Conservation (phyloP, 2,329 filamentous ascomycete species). For the Arthrobotrys conoides region DNA sequence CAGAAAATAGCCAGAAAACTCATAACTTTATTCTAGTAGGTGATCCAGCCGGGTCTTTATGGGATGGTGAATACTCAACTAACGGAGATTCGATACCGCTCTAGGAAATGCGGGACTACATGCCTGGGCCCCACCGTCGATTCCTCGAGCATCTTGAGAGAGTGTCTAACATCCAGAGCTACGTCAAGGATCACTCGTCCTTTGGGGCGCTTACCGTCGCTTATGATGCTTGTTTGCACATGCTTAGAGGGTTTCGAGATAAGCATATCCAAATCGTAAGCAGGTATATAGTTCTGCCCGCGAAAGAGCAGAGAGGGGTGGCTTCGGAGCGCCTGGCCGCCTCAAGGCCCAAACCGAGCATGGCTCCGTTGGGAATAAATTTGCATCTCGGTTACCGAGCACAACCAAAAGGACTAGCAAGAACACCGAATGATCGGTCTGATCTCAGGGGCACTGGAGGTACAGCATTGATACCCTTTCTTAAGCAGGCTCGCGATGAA, state of each 20-base stretch:
- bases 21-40: constrained; percentile 88
- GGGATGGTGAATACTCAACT: background rate
- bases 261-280: constrained; percentile 97
- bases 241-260: constrained; percentile 83
- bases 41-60: background rate
- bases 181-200: constrained; percentile 71
- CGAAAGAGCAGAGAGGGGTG: constrained; percentile 68
- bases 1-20: constrained; percentile 70
- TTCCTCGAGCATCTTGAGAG: constrained; percentile 85
- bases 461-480: constrained; percentile 91
- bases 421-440: constrained; percentile 31
- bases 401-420: constrained; percentile 64
- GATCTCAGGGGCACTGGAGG: constrained; percentile 90
- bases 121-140: constrained; percentile 91
- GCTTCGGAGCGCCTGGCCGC: constrained; percentile 52
- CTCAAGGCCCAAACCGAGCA: constrained; percentile 69
- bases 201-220: constrained; percentile 80
- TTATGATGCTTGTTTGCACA: constrained; percentile 90
- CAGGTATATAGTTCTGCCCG: constrained; percentile 93
- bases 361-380: constrained; percentile 66
- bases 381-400: constrained; percentile 35
- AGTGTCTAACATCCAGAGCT: constrained; percentile 89
- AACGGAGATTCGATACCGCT: background rate
- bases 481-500: constrained; percentile 96
- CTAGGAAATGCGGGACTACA: constrained; percentile 90